Conservation (phyloP, 441 rosid genomes). For the Syzygium syzygioides region DNA sequence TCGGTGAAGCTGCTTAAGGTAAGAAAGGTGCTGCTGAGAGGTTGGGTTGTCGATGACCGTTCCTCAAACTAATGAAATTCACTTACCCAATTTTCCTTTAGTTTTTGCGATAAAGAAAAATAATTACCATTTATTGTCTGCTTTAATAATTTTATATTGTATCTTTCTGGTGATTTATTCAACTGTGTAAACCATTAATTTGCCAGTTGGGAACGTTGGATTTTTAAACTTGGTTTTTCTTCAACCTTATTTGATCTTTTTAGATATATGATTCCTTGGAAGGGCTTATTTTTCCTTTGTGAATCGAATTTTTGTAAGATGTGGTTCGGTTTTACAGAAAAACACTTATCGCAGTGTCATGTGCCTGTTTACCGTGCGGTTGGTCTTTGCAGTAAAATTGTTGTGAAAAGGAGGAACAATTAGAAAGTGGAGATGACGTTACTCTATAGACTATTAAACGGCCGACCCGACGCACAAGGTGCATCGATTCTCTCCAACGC, state of each 20-base stretch:
- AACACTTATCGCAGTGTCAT: background rate
- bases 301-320: background rate
- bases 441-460: background rate
- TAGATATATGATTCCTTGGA: background rate
- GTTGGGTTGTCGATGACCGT: background rate
- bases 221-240: background rate
- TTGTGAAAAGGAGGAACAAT: background rate
- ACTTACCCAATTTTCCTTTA: accelerated
- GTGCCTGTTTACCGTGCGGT: background rate
- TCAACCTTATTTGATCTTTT: background rate
- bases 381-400: background rate
- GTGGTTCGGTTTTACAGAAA: background rate
- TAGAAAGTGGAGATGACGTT: background rate
- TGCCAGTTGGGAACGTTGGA: background rate
- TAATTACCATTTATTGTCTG: accelerated
- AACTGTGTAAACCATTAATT: background rate
- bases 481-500: background rate
- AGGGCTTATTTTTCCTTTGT: background rate
- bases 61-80: background rate
- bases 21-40: background rate
- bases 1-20: background rate
- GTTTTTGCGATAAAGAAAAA: background rate
- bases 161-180: background rate
- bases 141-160: background rate
- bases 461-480: background rate